Evolutionary conservation across 495 filamentous ascomycete species (phyloP), one percentile per base, ranked within the genome.

Genomic region (Jackrogersella minutella): DNA sequence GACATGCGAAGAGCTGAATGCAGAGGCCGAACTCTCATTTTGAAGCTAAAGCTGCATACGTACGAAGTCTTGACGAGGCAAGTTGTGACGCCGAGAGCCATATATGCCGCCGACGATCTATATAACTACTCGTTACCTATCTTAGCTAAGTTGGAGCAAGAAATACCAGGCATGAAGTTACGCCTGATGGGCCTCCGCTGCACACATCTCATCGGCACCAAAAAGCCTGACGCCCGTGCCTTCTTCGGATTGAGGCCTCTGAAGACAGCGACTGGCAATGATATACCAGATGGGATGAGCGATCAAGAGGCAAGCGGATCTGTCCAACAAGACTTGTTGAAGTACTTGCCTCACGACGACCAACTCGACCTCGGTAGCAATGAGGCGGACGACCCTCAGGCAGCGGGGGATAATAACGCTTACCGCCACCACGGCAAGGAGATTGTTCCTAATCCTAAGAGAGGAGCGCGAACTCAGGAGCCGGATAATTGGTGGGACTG

Each of bases 11-110:
- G 85, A 16, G 91, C 90, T 3, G 84, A 91, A 64, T 91, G 92
- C 76, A 97, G 93, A 76, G 94, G 94, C 4, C 87, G 93, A 5
- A 98, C 96, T 1, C 76, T 99, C 2, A 89, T 91, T 19, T 75
- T 99, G 16, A 99, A 99, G 76, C 85, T 97, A 47, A 99, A 99
- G 74, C 80, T 98, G 9, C 92, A 97, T 69, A 96, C 91, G 0
- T 99, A 93, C 69, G 92, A 97, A 74, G 93, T 98, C 8, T 80
- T 91, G 14, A 95, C 93, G 0, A 80, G 95, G 33, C 95, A 99
- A 73, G 84, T 85, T 10, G 83, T 90, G 34, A 86, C 89, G 8
- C 87, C 91, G 1, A 88, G 89, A 66, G 88, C 92, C 0, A 83
- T 97, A 5, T 83, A 74, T 26, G 76, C 81, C 1, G 89, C 91